Conservation (phyloP, 352 stramenopile genomes). For the Vaucheria bursata region DNA sequence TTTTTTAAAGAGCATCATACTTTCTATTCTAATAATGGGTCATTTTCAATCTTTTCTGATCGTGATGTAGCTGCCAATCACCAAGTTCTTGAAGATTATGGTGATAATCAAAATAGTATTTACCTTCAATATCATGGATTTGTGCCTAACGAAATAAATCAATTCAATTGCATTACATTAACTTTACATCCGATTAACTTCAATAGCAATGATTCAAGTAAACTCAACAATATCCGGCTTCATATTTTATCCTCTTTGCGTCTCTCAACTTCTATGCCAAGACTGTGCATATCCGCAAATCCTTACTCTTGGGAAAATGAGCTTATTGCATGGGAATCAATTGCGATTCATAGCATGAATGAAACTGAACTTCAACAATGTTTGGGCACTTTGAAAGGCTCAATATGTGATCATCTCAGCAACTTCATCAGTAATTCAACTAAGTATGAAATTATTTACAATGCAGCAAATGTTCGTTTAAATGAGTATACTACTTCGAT, state of each 20-base stretch:
- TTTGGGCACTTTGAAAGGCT: background rate
- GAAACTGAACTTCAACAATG: background rate
- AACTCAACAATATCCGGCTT: background rate
- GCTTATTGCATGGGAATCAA: background rate
- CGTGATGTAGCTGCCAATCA: background rate
- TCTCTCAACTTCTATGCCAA: background rate
- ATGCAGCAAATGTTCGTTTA: background rate
- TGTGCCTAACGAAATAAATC: slow-evolving; percentile 43
- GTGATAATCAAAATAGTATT: slow-evolving; percentile 81
- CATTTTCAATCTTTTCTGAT: background rate
- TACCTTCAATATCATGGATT: slow-evolving; percentile 84
- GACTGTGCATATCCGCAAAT: background rate
- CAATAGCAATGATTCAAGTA: background rate
- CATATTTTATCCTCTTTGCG: background rate
- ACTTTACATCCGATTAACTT: background rate
- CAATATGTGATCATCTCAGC: background rate
- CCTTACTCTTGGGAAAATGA: background rate
- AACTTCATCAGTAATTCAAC: background rate
- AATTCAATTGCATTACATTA: background rate
- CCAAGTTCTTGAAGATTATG: slow-evolving; percentile 71
- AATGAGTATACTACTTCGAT: background rate
- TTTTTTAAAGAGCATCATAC: background rate
- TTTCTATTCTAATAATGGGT: background rate
- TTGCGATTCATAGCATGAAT: background rate
- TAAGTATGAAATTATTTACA: background rate